Percentiles rank a stretch among this genome's conserved stretches.
These are phyloP conservation scores for Thelephora terrestris DNA, from an alignment of 1,284 basidiomycete species.

Conservation along the genomic window DNA sequence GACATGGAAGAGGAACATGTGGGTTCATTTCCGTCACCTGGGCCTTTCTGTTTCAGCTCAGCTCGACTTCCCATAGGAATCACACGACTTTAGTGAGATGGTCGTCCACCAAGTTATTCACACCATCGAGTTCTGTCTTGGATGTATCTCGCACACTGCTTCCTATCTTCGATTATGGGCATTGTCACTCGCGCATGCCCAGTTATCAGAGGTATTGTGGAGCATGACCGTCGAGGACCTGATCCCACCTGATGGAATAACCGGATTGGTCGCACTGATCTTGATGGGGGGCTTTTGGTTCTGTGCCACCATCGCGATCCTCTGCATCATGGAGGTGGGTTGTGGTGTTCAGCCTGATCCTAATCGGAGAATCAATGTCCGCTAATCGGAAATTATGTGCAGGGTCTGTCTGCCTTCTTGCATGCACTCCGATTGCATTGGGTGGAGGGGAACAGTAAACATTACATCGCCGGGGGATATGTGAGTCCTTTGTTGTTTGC, in stretches of 20 bases:
- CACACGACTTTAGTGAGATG: slow-evolving; percentile 89
- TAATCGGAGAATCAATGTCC: slow-evolving; percentile 8
- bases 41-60: background rate
- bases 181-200: slow-evolving; percentile 94
- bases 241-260: slow-evolving; percentile 46
- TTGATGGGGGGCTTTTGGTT: slow-evolving; percentile 80
- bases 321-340: slow-evolving; percentile 91
- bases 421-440: slow-evolving; percentile 96
- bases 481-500: slow-evolving; percentile 36
- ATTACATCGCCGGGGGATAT: slow-evolving; percentile 86
- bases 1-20: slow-evolving; percentile 61
- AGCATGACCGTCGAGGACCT: slow-evolving; percentile 66
- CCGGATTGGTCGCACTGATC: slow-evolving; percentile 51
- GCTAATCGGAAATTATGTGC: slow-evolving; percentile 13
- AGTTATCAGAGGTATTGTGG: slow-evolving; percentile 94
- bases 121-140: slow-evolving; percentile 97
- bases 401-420: slow-evolving; percentile 91
- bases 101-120: slow-evolving; percentile 97
- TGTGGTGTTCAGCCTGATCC: slow-evolving; percentile 5
- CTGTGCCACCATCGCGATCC: slow-evolving; percentile 58
- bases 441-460: slow-evolving; percentile 97
- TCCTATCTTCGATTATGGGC: slow-evolving; percentile 99
- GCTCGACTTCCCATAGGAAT: slow-evolving; percentile 33
- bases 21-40: slow-evolving; percentile 19
- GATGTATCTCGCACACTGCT: slow-evolving; percentile 98